These are phyloP conservation scores for Rhodomyrtus tomentosa DNA, from an alignment of 345 rosid genomes.

Conservation along the genomic window DNA sequence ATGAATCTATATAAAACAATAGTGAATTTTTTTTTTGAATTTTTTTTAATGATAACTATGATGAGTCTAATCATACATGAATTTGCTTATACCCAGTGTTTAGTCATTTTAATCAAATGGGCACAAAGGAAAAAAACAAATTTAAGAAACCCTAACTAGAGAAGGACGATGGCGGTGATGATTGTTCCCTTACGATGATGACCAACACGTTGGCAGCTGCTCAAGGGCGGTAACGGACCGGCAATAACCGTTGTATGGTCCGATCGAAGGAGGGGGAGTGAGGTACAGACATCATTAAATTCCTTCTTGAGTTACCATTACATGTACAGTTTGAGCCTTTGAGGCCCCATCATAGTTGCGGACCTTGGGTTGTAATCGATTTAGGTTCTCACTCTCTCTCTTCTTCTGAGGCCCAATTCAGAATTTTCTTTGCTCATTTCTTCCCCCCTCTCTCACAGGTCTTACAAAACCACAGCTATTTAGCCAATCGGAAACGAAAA, in stretches of 20 bases:
- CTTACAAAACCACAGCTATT: neutral
- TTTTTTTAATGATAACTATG: too few species aligned
- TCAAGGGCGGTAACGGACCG: neutral
- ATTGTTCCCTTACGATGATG: neutral
- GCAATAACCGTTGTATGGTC: neutral
- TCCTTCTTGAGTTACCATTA: neutral
- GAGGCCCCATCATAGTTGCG: neutral
- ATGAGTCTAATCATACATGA: neutral
- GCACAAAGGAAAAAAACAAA: neutral
- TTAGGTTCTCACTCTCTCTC: neutral
- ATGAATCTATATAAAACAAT: too few species aligned
- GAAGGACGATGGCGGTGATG: neutral
- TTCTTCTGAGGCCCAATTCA: too few species aligned
- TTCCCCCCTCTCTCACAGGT: too few species aligned
- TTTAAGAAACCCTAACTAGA: neutral
- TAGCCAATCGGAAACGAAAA: neutral
- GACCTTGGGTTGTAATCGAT: neutral
- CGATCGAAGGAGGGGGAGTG: neutral
- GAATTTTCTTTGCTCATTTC: too few species aligned
- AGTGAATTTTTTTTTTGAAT: too few species aligned
- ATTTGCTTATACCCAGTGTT: neutral
- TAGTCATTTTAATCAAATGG: neutral
- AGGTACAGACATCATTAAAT: neutral
- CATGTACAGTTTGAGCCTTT: neutral
- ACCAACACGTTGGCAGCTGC: neutral